Evolutionary conservation across 805 yeast species (phyloP).

Genomic region (Candida patagonica): DNA sequence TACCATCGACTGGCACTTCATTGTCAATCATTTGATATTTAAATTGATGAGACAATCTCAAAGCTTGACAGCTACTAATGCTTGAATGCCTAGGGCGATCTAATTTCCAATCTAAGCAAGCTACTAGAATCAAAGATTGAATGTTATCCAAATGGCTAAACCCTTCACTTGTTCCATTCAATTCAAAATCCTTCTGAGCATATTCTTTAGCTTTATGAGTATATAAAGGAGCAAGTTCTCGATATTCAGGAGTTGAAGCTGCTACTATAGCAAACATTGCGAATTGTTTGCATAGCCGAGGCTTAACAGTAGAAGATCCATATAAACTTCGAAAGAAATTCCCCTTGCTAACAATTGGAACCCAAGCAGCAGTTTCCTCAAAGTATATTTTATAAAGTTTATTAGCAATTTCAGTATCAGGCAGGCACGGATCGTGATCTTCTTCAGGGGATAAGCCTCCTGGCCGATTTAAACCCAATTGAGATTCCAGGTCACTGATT

Average conservation of each 20-base stretch:
- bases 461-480: not conserved
- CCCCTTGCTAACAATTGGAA: not conserved
- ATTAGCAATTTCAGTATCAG: not conserved
- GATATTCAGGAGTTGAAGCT: not conserved
- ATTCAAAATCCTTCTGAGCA: not conserved
- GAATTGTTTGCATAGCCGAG: not conserved
- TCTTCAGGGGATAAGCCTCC: not conserved
- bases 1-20: not conserved
- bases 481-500: constrained; percentile 19
- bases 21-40: not conserved
- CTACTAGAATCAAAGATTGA: not conserved
- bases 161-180: not conserved
- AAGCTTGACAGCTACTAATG: not conserved
- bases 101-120: not conserved
- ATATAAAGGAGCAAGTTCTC: not conserved
- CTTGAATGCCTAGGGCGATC: no score
- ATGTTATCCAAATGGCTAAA: not conserved
- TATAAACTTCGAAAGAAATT: not conserved
- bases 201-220: not conserved
- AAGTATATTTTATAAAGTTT: not conserved
- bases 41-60: not conserved
- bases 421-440: not conserved
- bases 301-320: not conserved
- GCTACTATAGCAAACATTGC: not conserved
- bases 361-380: not conserved